Evolutionary conservation across 1,139 yeast species (phyloP).

Genomic region (Candida freyschussii): DNA sequence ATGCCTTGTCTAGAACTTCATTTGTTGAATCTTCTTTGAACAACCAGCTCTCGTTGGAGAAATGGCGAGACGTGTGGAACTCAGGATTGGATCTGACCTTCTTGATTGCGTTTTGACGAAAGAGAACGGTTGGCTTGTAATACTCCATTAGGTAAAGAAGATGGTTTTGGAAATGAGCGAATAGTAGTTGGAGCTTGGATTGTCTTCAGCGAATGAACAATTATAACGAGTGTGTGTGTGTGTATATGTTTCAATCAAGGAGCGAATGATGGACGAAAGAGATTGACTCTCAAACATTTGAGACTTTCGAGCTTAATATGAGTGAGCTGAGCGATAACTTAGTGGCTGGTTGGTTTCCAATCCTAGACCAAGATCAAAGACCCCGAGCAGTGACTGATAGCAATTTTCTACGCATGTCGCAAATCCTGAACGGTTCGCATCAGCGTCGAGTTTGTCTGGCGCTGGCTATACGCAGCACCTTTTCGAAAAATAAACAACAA

Average conservation of each 20-base stretch:
- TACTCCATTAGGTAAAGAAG: slow-evolving; percentile 12
- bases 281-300: too few species aligned
- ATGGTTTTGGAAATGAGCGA: neutral
- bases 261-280: neutral
- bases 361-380: too few species aligned
- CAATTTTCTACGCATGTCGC: too few species aligned
- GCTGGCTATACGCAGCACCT: too few species aligned
- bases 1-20: slow-evolving; percentile 33
- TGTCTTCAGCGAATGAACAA: neutral
- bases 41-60: slow-evolving; percentile 23
- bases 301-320: too few species aligned
- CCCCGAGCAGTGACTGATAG: too few species aligned
- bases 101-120: slow-evolving; percentile 24
- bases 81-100: slow-evolving; percentile 14
- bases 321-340: too few species aligned
- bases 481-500: too few species aligned
- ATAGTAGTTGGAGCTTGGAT: neutral
- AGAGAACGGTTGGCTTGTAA: slow-evolving; percentile 22
- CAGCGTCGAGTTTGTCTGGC: too few species aligned
- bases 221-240: neutral
- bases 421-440: too few species aligned
- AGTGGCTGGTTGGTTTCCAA: too few species aligned
- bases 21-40: slow-evolving; percentile 9
- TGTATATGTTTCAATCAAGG: neutral
- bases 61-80: slow-evolving; percentile 4